phyloP scores from a whole-genome alignment of 192 early-diverging fungal genomes.

The Backusella westeae region DNA sequence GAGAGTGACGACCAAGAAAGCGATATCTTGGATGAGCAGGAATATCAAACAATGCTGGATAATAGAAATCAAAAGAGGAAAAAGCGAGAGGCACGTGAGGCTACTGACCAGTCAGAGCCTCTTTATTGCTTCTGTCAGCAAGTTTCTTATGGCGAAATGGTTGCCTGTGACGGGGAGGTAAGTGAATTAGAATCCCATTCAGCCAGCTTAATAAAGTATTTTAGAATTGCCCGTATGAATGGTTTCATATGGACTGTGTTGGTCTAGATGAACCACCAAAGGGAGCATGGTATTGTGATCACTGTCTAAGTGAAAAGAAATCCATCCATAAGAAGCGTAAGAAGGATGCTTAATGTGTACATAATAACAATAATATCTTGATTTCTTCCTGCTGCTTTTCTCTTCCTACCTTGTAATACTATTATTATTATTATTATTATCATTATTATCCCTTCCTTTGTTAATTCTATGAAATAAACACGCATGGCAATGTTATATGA shows the following conservation, averaged over 20 bases:
- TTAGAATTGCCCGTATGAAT: slow-evolving; percentile 66
- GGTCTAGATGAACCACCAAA: slow-evolving; percentile 62
- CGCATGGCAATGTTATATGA: too few species aligned
- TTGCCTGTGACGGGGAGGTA: slow-evolving; percentile 68
- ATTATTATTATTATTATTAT: too few species aligned
- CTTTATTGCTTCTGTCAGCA: slow-evolving; percentile 64
- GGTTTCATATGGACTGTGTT: slow-evolving; percentile 76
- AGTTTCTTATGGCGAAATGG: slow-evolving; percentile 74
- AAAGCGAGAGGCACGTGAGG: slow-evolving; percentile 24
- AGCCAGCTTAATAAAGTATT: slow-evolving; percentile 1
- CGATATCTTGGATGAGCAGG: background rate
- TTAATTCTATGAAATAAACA: too few species aligned
- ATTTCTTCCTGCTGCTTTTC: too few species aligned
- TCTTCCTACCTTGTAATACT: too few species aligned
- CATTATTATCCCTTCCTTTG: too few species aligned
- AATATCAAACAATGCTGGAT: slow-evolving; percentile 17
- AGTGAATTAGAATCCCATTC: slow-evolving; percentile 2
- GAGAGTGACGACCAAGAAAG: background rate
- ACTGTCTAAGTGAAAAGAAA: slow-evolving; percentile 36
- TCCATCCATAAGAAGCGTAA: slow-evolving; percentile 26
- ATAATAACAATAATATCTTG: too few species aligned
- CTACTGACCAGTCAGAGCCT: slow-evolving; percentile 49
- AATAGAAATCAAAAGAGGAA: slow-evolving; percentile 20
- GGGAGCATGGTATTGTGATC: slow-evolving; percentile 64
- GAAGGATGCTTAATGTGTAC: slow-evolving; percentile 13